Percentiles rank a stretch among this genome's conserved stretches.
Conservation (phyloP, 2,329 filamentous ascomycete genomes). For the Trichoderma cornu-damae region DNA sequence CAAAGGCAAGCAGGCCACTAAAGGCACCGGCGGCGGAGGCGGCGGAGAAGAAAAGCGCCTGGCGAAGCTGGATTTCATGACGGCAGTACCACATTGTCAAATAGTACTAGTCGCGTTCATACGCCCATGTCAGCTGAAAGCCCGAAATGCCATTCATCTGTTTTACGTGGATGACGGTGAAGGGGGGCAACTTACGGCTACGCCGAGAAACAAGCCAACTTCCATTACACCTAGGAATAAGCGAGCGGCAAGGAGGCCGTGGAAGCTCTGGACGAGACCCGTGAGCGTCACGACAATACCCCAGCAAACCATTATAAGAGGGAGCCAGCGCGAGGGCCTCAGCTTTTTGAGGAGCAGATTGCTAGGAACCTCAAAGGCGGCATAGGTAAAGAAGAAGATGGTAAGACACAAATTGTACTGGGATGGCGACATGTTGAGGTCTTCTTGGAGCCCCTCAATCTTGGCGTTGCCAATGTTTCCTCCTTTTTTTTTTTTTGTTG, state of each 20-base stretch:
- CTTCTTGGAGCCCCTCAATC: conserved; percentile 52
- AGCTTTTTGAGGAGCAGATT: conserved; percentile 72
- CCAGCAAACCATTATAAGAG: conserved; percentile 66
- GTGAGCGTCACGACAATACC: conserved; percentile 46
- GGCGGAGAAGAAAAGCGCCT: conserved; percentile 76
- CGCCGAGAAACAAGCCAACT: conserved; percentile 61
- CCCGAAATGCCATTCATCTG: not conserved
- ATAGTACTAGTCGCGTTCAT: conserved; percentile 38
- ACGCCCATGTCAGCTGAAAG: not conserved
- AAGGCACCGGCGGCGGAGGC: conserved; percentile 76
- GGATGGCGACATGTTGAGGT: conserved; percentile 52
- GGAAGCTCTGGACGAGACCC: conserved; percentile 47
- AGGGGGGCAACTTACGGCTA: conserved; percentile 43
- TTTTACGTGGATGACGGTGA: not conserved
- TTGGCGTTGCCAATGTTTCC: conserved; percentile 65
- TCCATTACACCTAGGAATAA: conserved; percentile 62
- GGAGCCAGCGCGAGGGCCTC: conserved; percentile 68
- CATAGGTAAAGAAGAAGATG: conserved; percentile 76
- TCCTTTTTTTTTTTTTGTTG: no score
- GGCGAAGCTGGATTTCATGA: conserved; percentile 50
- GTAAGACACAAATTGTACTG: conserved; percentile 67
- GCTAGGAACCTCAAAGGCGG: conserved; percentile 69
- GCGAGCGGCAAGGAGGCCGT: conserved; percentile 44
- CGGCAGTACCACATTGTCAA: conserved; percentile 56
- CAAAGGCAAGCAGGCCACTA: conserved; percentile 65